Evolutionary conservation across 1,284 basidiomycete genomes (phyloP).

Genomic region (Inonotus hispidus): DNA sequence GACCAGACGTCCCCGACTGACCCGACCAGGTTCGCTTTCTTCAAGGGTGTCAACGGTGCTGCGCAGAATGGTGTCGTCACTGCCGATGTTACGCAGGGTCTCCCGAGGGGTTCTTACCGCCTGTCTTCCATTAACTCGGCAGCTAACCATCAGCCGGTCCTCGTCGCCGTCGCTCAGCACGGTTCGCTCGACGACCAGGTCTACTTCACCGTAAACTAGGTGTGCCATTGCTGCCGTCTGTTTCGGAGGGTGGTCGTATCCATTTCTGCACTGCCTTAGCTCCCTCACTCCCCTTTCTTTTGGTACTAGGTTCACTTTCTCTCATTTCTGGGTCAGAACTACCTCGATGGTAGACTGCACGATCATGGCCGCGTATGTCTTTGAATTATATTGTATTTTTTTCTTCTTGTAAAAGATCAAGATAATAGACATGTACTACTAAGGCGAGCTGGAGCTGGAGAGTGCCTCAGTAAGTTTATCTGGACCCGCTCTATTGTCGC

Average conservation of each 20-base stretch:
- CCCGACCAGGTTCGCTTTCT: conserved; percentile 60
- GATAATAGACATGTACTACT: neutral
- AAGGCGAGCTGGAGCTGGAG: neutral
- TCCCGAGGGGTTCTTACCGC: conserved; percentile 53
- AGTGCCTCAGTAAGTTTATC: neutral
- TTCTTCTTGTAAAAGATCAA: neutral
- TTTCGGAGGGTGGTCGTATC: neutral
- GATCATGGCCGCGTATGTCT: neutral
- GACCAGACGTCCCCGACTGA: conserved; percentile 49
- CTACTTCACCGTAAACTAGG: conserved; percentile 45
- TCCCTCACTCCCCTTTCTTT: neutral
- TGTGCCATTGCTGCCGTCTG: neutral
- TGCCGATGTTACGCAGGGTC: conserved; percentile 50
- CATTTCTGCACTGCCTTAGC: neutral
- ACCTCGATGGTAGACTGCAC: neutral
- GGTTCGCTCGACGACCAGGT: conserved; percentile 56
- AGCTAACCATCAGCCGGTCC: conserved; percentile 57
- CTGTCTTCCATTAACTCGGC: conserved; percentile 47
- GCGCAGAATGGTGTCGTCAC: conserved; percentile 44
- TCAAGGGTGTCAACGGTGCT: conserved; percentile 56
- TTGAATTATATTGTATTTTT: neutral
- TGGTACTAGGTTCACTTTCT: neutral
- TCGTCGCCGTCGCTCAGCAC: conserved; percentile 52
- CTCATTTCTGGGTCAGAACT: neutral
- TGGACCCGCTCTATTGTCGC: too few species aligned